Evolutionary conservation across 1,284 basidiomycete genomes (phyloP), one percentile per base, ranked within the genome.

Genomic region (Sporisorium graminicola): DNA sequence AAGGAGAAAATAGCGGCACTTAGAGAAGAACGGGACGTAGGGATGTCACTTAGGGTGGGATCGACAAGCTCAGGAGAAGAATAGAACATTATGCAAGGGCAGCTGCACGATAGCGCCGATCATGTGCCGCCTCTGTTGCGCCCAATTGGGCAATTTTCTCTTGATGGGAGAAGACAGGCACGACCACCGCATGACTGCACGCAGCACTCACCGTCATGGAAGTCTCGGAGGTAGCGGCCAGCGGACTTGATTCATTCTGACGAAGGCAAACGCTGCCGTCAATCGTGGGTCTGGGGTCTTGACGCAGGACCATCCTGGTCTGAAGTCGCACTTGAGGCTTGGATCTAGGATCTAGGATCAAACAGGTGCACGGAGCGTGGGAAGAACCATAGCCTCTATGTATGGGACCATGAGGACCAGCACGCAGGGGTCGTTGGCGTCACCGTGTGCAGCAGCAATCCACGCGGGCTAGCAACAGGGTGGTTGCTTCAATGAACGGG

Each of bases 21-120:
- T 16, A 27, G 26, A 5, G 46, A 31, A n/a, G 27, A 31, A 27
- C 22, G 16, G 1, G 6, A n/a, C 29, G 24, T 16, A 16, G 12
- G 35, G 35, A 13, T 37, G 35, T 37, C 47, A 29, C 18, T 49
- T 29, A 18, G 27, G 47, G 18, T 29, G 27, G 47, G 47, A 49
- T 49, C 47, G 47, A 31, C 27, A 29, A 49, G 27, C 27, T 49
- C 47, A 49, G n/a, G n/a, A 24, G 27, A 49, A 49, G 47, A 49
- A 49, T 18, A 29, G 27, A n/a, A 10, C 18, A 49, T 16, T 8
- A 49, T 49, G 47, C 47, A 49, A 49, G 47, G 47, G 47, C 27
- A n/a, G 18, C 47, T 60, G 58, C 43, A 53, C 24, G 27, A 16
- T 49, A 3, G 47, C 47, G 27, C 47, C 14, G 47, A n/a, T 29